Evolutionary conservation across 305 asterid genomes (phyloP).

Genomic region (Withania somnifera): DNA sequence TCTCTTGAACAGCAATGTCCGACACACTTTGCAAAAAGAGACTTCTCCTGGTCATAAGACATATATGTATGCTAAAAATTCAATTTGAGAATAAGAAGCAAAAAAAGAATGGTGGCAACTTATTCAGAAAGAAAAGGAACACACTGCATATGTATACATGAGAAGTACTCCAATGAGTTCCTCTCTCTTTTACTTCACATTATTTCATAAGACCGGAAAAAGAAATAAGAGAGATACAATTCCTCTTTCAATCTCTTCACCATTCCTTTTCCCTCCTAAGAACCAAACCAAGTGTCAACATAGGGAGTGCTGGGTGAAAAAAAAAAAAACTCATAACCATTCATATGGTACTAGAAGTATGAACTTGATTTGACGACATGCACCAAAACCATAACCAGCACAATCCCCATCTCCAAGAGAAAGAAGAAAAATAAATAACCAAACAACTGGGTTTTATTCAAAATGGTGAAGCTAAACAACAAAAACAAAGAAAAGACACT

Average conservation of each 20-base stretch:
- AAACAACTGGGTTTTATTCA: background rate
- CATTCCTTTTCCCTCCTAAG: background rate
- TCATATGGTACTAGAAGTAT: background rate
- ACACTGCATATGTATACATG: background rate
- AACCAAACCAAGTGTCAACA: background rate
- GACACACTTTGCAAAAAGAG: constrained; percentile 65
- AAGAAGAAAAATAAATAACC: background rate
- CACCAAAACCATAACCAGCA: background rate
- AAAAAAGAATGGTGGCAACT: background rate
- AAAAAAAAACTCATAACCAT: background rate
- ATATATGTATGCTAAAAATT: background rate
- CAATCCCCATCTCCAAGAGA: background rate
- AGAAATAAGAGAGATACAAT: background rate
- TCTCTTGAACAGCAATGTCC: constrained; percentile 58
- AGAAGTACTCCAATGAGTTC: background rate
- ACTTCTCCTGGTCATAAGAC: constrained; percentile 40
- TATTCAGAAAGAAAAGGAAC: constrained; percentile 1
- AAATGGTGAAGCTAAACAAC: background rate
- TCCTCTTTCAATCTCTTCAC: background rate
- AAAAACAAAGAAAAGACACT: background rate
- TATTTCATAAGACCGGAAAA: background rate
- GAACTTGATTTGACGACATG: background rate
- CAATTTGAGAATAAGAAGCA: background rate
- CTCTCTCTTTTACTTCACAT: background rate
- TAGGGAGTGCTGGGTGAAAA: background rate